Base-by-base conservation (phyloP, 2,329 filamentous ascomycete species). In the Verticillium isaacii region DNA sequence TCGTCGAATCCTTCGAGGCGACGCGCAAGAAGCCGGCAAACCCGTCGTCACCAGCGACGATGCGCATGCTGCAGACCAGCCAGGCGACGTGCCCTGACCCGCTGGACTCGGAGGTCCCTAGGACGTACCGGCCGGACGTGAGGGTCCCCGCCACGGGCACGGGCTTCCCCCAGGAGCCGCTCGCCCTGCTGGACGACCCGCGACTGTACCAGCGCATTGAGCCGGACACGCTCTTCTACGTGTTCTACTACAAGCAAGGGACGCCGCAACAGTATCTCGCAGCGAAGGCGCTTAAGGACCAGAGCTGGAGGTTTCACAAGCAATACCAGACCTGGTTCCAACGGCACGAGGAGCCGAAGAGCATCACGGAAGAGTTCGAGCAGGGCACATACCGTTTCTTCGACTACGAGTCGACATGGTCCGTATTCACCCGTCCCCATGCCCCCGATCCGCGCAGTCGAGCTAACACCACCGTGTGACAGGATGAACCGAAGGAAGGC, bases 311-410 rank as follows among this genome's bases (percentile, higher is more conserved):
- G 61, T 99, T 99, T 75, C 95, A 99, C 79, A 99, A 99, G 82
- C 95, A 98, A 76, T 99, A 99, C 73, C 95, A 97, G 76, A 99
- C 95, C 1, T 99, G 95, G 95, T 99, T 99, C 72, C 95, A 99
- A 77, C 86, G 95, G 59, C 95, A 99, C 68, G 95, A 99, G 73
- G 95, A 99, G 80, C 95, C 95, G 19, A 99, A 99, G 82, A 93
- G 89, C 69, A 99, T 99, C 72, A 98, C 95, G 0, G 95, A 99
- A 76, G 95, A 99, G 78, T 98, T 92, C 73, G 95, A 99, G 79
- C 95, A 99, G 78, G 95, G 95, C 65, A 99, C 95, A 29, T 99
- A 99, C 80, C 89, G 95, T 58, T 99, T 99, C 82, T 99, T 99
- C 76, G 95, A 99, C 78, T 99, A 99, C 74, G 95, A 99, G 79